A percentile compares a stretch with the other conserved stretches of the same genome.
These are phyloP conservation scores for Pseudopithomyces chartarum DNA, from an alignment of 2,329 filamentous ascomycete species.

Conservation along the genomic window DNA sequence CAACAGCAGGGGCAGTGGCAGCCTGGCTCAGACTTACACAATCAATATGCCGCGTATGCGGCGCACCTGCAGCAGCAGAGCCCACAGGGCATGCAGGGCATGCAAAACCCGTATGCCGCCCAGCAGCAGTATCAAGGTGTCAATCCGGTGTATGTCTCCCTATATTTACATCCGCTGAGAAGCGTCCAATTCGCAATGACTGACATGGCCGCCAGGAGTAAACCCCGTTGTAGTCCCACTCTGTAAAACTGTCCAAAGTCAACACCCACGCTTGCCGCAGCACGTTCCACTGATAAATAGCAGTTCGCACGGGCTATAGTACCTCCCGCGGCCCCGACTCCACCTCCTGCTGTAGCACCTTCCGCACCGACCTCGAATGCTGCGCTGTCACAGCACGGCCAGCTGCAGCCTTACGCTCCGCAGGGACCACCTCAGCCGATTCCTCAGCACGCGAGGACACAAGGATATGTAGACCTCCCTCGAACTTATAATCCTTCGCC, in stretches of 20 bases:
- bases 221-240: neutral
- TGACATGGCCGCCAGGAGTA: neutral
- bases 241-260: neutral
- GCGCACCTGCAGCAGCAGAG: neutral
- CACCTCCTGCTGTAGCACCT: constrained; percentile 24
- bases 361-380: constrained; percentile 17
- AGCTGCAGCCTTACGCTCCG: constrained; percentile 9
- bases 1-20: constrained; percentile 13
- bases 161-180: neutral
- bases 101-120: constrained; percentile 6
- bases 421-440: constrained; percentile 8
- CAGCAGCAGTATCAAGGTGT: constrained; percentile 20
- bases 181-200: neutral
- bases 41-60: constrained; percentile 9
- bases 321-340: constrained; percentile 33
- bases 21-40: constrained; percentile 3
- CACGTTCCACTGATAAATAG: constrained; percentile 17
- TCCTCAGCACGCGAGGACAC: constrained; percentile 9
- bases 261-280: neutral
- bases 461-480: constrained; percentile 17
- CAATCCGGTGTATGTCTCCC: constrained; percentile 32
- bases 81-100: neutral
- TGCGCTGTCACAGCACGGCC: constrained; percentile 12
- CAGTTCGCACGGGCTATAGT: constrained; percentile 24
- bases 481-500: constrained; percentile 14